Percentiles rank a stretch among this genome's conserved stretches.
Conservation (phyloP, 768 basidiomycete species). For the Baorangia bicolor region DNA sequence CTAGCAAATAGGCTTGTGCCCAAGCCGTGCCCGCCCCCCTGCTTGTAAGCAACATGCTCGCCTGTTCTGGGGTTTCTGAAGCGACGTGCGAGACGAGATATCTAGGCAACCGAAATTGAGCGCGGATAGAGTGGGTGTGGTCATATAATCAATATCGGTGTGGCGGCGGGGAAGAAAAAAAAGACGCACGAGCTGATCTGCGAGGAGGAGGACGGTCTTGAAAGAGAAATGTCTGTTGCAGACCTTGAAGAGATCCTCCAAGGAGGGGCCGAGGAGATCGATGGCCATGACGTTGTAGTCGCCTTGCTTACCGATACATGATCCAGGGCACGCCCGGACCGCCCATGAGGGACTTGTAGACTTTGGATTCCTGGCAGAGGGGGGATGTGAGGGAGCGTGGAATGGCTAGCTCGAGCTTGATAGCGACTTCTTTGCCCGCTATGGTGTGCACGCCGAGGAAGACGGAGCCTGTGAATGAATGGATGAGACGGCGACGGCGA, state of each 20-base stretch:
- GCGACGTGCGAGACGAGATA: conserved; percentile 85
- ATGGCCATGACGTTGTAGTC: conserved; percentile 98
- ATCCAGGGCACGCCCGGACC: conserved; percentile 90
- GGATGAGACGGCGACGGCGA: conserved; percentile 9
- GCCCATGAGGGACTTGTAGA: conserved; percentile 89
- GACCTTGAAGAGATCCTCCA: conserved; percentile 85
- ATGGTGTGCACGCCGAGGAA: conserved; percentile 77
- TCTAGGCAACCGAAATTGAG: conserved; percentile 44
- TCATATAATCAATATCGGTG: conserved; percentile 9
- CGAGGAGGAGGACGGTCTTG: conserved; percentile 90
- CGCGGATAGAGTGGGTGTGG: conserved; percentile 18
- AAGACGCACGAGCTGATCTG: conserved; percentile 85
- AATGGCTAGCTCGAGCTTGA: conserved; percentile 73
- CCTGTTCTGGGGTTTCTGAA: conserved; percentile 66
- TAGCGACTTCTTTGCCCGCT: conserved; percentile 82
- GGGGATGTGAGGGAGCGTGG: conserved; percentile 51
- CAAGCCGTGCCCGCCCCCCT: conserved; percentile 72
- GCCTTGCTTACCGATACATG: conserved; percentile 85
- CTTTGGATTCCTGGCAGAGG: conserved; percentile 85
- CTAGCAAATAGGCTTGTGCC: conserved; percentile 77
- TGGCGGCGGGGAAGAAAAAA: background rate
- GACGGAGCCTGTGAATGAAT: conserved; percentile 60
- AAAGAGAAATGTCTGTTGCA: conserved; percentile 91
- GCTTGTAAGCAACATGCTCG: conserved; percentile 69
- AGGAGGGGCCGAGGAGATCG: conserved; percentile 88